phyloP scores from a whole-genome alignment of 495 filamentous ascomycete species.

The Penicillium riverlandense region DNA sequence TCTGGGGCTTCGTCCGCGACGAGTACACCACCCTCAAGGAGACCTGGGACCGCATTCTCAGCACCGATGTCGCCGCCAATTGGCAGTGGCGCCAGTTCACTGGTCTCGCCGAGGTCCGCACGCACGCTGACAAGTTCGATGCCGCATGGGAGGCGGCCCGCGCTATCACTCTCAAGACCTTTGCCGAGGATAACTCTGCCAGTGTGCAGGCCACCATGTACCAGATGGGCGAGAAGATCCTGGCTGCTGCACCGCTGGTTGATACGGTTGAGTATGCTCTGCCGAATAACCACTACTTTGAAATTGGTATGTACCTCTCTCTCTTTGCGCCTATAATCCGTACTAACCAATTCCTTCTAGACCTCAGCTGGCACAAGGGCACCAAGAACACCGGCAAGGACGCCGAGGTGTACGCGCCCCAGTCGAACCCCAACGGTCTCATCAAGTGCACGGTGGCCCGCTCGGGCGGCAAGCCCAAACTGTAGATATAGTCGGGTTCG shows the following conservation, averaged over 20 bases:
- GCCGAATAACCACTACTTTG: slow-evolving; percentile 98
- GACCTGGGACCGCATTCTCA: slow-evolving; percentile 90
- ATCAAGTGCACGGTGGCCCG: slow-evolving; percentile 92
- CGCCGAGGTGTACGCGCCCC: slow-evolving; percentile 91
- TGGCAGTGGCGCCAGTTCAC: slow-evolving; percentile 79
- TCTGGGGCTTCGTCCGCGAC: slow-evolving; percentile 88
- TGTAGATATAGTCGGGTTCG: slow-evolving; percentile 21
- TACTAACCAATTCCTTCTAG: slow-evolving; percentile 36
- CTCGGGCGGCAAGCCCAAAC: slow-evolving; percentile 33
- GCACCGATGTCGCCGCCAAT: slow-evolving; percentile 77
- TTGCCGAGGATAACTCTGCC: slow-evolving; percentile 85
- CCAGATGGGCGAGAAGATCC: slow-evolving; percentile 89
- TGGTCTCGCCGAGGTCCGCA: slow-evolving; percentile 59
- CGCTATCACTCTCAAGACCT: slow-evolving; percentile 79
- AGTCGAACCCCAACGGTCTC: slow-evolving; percentile 86
- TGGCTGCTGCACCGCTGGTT: slow-evolving; percentile 64
- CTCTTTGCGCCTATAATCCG: neutral
- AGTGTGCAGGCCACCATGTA: slow-evolving; percentile 98
- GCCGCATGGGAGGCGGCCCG: slow-evolving; percentile 67
- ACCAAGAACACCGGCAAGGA: slow-evolving; percentile 95
- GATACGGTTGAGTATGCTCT: slow-evolving; percentile 73
- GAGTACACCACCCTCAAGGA: slow-evolving; percentile 87
- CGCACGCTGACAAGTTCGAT: slow-evolving; percentile 62
- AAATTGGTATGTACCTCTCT: slow-evolving; percentile 59
- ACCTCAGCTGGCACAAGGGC: slow-evolving; percentile 95